Base-by-base conservation (phyloP, 73 alveolate species). In the Symbiodinium pilosum region DNA sequence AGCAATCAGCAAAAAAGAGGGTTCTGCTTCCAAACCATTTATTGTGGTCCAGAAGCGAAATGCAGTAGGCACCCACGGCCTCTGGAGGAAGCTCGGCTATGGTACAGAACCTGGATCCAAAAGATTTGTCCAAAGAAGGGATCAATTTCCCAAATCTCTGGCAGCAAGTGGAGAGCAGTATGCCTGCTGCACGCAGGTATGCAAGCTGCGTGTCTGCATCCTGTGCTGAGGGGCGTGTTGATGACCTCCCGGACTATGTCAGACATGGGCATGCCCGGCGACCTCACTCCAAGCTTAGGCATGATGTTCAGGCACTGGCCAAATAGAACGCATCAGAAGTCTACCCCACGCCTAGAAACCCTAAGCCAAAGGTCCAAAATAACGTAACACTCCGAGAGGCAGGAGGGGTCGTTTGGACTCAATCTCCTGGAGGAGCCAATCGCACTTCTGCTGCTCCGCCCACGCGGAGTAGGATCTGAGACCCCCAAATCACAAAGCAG, bases 61-160 rank as follows among this genome's bases (percentile, higher is more conserved):
- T 73, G 44, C 41, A n/a, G 43, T 73, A 81, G 59, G 88, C 88
- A 41, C 95, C 95, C 86, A 88, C 40, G 34, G 95, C 41, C 73
- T 88, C 95, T 28, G 69, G 71, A 30, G 95, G 95, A 7, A 88
- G 86, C 20, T 56, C 71, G 4, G 84, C 85, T 42, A 88, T 88
- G 71, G 73, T 88, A 40, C 84, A n/a, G 85, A 34, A 73, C 81
- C 81, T 64, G 81, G 39, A 32, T 5, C 14, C 81, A 1, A 28
- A 20, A n/a, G 39, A 28, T 38, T 5, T 26, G 39, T 16, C 73
- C 12, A 54, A 9, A 54, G 73, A n/a, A 54, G 26, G 20, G n/a
- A n/a, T n/a, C n/a, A n/a, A n/a, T n/a, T n/a, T n/a, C n/a, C n/a
- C n/a, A 14, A 47, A 47, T 47, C 59, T 47, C 59, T 9, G 59